Evolutionary conservation across 2,329 filamentous ascomycete genomes (phyloP), one percentile per base, ranked within the genome.

Genomic region (Talaromyces sp.): DNA sequence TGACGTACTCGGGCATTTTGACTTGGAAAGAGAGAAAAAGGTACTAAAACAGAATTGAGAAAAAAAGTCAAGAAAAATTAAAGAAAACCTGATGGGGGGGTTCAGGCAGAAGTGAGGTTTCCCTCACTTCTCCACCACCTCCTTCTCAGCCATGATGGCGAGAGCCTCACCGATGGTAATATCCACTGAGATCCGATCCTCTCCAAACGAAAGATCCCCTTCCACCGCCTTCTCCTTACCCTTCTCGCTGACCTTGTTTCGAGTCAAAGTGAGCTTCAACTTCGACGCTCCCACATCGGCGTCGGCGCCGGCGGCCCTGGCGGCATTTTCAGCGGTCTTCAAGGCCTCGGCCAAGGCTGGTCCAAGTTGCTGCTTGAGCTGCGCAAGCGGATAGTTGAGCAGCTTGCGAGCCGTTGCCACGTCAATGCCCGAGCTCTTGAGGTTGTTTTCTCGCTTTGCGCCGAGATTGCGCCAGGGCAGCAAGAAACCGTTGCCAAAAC

Each of bases 381-480:
- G 9, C 10, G 7, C 11, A 58, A 11, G 35, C 3, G 54, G 54
- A 11, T 19, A 58, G n/a, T 22, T n/a, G 4, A 58, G 19, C 5
- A 58, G 11, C 25, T 58, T 41, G 10, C 35, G 33, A 3, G 54
- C 54, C 7, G 35, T 41, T 17, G 37, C n/a, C 6, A 58, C 11
- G 19, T 41, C 35, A 19, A 62, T 35, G 6, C 13, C 61, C n/a
- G 49, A 25, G 2, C 27, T 31, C 35, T 33, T 22, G 13, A 62
- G 1, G 27, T 43, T 52, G 1, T 22, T 4, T 7, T 27, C 27
- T 27, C 27, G 27, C 27, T 27, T 43, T 17, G 2, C 19, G 27
- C 59, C 59, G 17, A 65, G 39, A 37, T 58, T 65, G n/a, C 39
- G 59, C 63, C 63, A 62, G 8, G 52, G 15, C 13, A 58, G 6